Conservation (phyloP, 2,329 filamentous ascomycete genomes). For the Botrytis byssoidea region DNA sequence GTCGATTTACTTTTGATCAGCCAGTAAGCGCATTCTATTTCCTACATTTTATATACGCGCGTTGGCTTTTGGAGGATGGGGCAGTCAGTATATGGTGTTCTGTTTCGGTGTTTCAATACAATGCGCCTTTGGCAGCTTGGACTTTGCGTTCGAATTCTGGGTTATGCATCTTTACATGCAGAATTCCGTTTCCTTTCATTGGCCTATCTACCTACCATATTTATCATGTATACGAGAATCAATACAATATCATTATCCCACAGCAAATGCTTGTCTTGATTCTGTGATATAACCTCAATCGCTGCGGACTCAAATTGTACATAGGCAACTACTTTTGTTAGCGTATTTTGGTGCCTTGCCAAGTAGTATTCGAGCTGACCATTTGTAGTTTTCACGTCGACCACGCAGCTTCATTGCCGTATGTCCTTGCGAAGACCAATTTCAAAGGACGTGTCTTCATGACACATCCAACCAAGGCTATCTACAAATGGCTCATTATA, state of each 20-base stretch:
- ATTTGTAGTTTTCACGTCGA: slow-evolving; percentile 86
- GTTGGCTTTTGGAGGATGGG: slow-evolving; percentile 12
- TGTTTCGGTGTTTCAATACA: slow-evolving; percentile 5
- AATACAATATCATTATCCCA: slow-evolving; percentile 45
- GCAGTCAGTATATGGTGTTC: slow-evolving; percentile 6
- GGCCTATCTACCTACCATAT: slow-evolving; percentile 23
- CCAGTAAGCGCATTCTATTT: slow-evolving; percentile 72
- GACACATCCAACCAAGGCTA: slow-evolving; percentile 98
- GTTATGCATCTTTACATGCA: not conserved
- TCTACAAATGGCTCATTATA: slow-evolving; percentile 99
- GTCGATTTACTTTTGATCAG: slow-evolving; percentile 97
- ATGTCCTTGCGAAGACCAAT: slow-evolving; percentile 96
- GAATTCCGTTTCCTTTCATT: slow-evolving; percentile 13
- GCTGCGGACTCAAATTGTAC: slow-evolving; percentile 32
- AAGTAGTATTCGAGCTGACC: slow-evolving; percentile 21
- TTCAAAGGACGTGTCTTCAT: slow-evolving; percentile 97
- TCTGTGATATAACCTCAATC: slow-evolving; percentile 36
- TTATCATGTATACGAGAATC: slow-evolving; percentile 43
- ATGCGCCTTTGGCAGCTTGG: slow-evolving; percentile 8
- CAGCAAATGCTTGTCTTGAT: slow-evolving; percentile 39
- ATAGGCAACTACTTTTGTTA: slow-evolving; percentile 30
- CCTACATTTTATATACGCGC: slow-evolving; percentile 10
- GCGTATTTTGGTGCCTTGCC: slow-evolving; percentile 5
- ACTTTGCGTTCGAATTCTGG: slow-evolving; percentile 2
- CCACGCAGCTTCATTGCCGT: slow-evolving; percentile 96